phyloP scores from a whole-genome alignment of 1,284 basidiomycete genomes.

The Moniliophthora roreri region DNA sequence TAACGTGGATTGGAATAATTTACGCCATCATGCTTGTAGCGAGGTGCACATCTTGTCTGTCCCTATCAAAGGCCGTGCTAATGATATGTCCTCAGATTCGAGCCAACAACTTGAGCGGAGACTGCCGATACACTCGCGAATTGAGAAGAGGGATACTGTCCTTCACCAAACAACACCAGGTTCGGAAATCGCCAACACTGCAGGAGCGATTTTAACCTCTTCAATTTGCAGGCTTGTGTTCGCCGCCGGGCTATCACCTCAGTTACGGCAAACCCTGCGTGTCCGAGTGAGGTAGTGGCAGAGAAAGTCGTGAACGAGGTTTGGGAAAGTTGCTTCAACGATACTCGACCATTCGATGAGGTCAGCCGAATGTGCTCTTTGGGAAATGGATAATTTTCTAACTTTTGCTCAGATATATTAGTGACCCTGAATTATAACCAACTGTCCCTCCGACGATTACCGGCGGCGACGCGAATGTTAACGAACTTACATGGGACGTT shows the following conservation, averaged over 20 bases:
- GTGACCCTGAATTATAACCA: not conserved
- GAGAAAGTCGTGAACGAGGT: slow-evolving; percentile 58
- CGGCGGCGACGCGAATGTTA: too few relatives aligned
- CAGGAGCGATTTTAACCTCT: not conserved
- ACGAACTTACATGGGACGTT: too few relatives aligned
- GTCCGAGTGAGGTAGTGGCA: slow-evolving; percentile 74
- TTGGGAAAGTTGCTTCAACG: slow-evolving; percentile 94
- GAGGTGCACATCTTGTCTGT: slow-evolving; percentile 62
- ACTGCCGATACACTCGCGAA: slow-evolving; percentile 86
- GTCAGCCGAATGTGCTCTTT: slow-evolving; percentile 39
- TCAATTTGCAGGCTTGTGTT: slow-evolving; percentile 71
- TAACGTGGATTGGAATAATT: slow-evolving; percentile 88
- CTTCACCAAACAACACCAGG: slow-evolving; percentile 95
- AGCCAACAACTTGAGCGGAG: slow-evolving; percentile 90
- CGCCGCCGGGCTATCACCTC: slow-evolving; percentile 85
- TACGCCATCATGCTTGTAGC: slow-evolving; percentile 93
- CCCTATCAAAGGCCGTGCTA: slow-evolving; percentile 1
- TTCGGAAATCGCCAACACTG: slow-evolving; percentile 30
- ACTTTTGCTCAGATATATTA: not conserved
- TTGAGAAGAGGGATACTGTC: slow-evolving; percentile 71
- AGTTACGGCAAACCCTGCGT: slow-evolving; percentile 81
- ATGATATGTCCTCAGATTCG: slow-evolving; percentile 71
- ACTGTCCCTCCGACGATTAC: too few relatives aligned
- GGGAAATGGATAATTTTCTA: not conserved
- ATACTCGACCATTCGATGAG: slow-evolving; percentile 97